A percentile compares a stretch with the other conserved stretches of the same genome.
Evolutionary conservation across 495 filamentous ascomycete genomes (phyloP).

Genomic region (Acidomyces sp.): DNA sequence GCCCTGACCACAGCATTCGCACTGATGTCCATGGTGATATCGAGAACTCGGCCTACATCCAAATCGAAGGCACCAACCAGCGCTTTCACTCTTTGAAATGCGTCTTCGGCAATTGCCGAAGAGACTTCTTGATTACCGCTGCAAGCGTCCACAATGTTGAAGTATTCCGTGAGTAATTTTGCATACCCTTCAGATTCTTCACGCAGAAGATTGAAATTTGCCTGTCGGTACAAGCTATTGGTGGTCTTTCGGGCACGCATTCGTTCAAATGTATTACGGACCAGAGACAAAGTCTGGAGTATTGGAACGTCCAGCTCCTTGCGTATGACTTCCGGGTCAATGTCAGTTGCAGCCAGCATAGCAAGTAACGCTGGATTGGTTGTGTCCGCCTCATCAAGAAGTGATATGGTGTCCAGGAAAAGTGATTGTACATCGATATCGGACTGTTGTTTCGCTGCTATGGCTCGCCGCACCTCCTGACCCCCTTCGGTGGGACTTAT

Average conservation of each 20-base stretch:
- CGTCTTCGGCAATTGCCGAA: constrained; percentile 49
- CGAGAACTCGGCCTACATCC: constrained; percentile 85
- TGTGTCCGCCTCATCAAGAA: constrained; percentile 55
- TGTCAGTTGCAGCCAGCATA: constrained; percentile 55
- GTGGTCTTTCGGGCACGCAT: constrained; percentile 80
- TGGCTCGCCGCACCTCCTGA: constrained; percentile 56
- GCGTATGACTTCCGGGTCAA: constrained; percentile 63
- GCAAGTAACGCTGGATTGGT: constrained; percentile 32
- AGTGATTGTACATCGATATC: constrained; percentile 37
- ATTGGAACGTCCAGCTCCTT: constrained; percentile 65
- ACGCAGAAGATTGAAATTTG: constrained; percentile 87
- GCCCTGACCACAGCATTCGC: constrained; percentile 73
- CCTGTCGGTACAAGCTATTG: constrained; percentile 82
- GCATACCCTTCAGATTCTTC: constrained; percentile 94
- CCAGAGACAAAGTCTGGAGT: constrained; percentile 59
- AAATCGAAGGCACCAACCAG: constrained; percentile 87
- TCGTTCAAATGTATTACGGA: constrained; percentile 70
- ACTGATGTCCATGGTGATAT: constrained; percentile 82
- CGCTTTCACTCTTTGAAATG: constrained; percentile 72
- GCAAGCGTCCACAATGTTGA: constrained; percentile 50
- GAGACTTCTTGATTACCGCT: constrained; percentile 5
- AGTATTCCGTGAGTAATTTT: constrained; percentile 79
- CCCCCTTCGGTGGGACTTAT: constrained; percentile 57
- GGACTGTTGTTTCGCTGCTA: constrained; percentile 41
- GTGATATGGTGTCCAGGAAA: constrained; percentile 71